Evolutionary conservation across 164 flowering plant genomes (phyloP).

Genomic region (Vitis cinerea): DNA sequence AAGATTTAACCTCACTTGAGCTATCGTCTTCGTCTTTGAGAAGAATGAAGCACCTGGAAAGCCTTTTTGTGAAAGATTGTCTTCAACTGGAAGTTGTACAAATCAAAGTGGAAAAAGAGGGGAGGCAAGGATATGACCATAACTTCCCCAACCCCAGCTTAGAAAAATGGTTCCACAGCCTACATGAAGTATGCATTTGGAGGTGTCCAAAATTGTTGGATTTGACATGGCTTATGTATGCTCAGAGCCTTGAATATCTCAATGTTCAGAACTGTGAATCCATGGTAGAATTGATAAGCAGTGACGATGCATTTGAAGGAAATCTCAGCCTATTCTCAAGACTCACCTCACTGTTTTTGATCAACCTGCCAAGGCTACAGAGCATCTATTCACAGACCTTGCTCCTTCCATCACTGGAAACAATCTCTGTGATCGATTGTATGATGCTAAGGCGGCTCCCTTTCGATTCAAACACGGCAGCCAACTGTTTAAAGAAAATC

Average conservation of each 20-base stretch:
- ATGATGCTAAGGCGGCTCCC: not conserved
- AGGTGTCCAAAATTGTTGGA: not conserved
- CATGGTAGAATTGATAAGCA: slow-evolving; percentile 3
- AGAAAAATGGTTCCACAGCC: not conserved
- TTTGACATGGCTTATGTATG: slow-evolving; percentile 6
- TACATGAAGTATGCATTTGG: not conserved
- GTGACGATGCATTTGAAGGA: too few relatives aligned
- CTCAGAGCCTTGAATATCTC: slow-evolving; percentile 10
- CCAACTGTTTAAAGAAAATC: not conserved
- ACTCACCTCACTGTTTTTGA: not conserved
- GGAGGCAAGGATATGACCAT: too few relatives aligned
- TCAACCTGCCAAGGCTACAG: not conserved
- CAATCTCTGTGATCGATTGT: not conserved
- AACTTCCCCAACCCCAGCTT: too few relatives aligned
- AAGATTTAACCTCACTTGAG: too few relatives aligned
- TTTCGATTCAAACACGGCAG: not conserved
- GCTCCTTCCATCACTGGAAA: slow-evolving; percentile 1
- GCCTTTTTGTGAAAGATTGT: too few relatives aligned
- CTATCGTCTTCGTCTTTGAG: too few relatives aligned
- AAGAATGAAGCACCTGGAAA: too few relatives aligned
- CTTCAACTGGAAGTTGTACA: too few relatives aligned
- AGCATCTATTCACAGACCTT: not conserved
- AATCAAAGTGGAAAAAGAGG: too few relatives aligned
- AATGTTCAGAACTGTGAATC: not conserved
- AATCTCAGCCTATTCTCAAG: too few relatives aligned